Evolutionary conservation across 441 rosid genomes (phyloP).

Genomic region (Bocquillonia castaneifolia): DNA sequence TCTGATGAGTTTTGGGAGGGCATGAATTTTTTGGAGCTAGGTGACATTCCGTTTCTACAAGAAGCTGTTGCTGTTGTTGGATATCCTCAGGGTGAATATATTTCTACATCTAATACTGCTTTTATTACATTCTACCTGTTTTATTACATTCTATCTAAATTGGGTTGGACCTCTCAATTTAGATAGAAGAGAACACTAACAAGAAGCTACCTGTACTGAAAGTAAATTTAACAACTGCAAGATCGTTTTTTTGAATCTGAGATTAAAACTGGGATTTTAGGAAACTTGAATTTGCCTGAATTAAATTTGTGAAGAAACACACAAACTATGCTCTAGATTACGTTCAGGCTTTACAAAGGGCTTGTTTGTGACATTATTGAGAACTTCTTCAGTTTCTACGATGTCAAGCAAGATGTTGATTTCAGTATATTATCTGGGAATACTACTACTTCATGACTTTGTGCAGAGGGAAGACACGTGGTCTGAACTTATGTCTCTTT

Average conservation of each 20-base stretch:
- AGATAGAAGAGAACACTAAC: background rate
- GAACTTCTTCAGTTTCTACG: background rate
- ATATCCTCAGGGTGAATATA: slow-evolving; percentile 52
- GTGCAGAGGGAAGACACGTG: background rate
- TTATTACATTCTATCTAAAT: too few relatives aligned
- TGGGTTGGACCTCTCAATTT: background rate
- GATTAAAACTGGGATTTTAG: background rate
- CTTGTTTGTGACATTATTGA: too few relatives aligned
- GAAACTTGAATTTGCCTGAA: background rate
- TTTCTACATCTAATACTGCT: background rate
- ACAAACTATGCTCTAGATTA: background rate
- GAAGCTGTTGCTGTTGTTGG: slow-evolving; percentile 79
- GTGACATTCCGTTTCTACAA: slow-evolving; percentile 67
- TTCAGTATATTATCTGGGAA: background rate
- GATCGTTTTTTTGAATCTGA: background rate
- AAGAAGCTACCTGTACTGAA: background rate
- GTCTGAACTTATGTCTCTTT: background rate
- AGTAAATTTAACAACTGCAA: background rate
- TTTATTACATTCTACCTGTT: background rate
- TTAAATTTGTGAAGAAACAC: background rate
- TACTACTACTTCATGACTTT: background rate
- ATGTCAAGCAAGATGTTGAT: background rate
- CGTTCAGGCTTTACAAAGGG: background rate
- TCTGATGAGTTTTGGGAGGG: slow-evolving; percentile 60
- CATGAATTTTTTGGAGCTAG: slow-evolving; percentile 65